Percentiles rank a stretch among this genome's conserved stretches.
Conservation (phyloP, 2,329 filamentous ascomycete genomes). For the Graphiopsis chlorocephala region DNA sequence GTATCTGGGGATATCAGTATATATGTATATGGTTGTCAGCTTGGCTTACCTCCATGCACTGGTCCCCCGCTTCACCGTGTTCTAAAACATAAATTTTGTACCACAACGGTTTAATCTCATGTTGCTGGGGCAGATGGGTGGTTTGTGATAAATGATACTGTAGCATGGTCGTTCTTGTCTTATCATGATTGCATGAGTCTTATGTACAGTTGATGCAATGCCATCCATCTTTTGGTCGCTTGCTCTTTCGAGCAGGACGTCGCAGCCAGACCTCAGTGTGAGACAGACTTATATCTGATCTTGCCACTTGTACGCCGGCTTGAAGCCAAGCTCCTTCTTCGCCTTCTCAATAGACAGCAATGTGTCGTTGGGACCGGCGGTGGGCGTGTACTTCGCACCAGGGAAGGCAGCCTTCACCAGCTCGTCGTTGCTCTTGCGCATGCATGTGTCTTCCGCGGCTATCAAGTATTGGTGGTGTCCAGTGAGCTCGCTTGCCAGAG, state of each 20-base stretch:
- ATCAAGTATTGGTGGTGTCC: slow-evolving; percentile 26
- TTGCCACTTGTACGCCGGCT: slow-evolving; percentile 25
- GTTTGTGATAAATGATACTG: neutral
- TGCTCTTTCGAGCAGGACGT: neutral
- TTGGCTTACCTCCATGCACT: neutral
- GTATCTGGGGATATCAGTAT: neutral
- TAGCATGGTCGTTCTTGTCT: neutral
- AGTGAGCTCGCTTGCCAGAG: slow-evolving; percentile 20
- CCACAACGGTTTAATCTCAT: neutral
- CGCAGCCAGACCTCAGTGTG: neutral
- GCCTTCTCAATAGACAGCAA: slow-evolving; percentile 26
- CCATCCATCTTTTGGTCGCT: neutral
- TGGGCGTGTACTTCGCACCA: slow-evolving; percentile 23
- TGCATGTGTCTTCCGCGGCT: slow-evolving; percentile 25
- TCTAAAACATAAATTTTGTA: neutral
- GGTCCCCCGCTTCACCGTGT: slow-evolving; percentile 7
- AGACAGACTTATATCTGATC: slow-evolving; percentile 18
- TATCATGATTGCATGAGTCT: neutral
- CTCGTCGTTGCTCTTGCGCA: slow-evolving; percentile 25
- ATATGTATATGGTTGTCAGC: neutral
- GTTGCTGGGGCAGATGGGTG: neutral
- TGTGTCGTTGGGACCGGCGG: slow-evolving; percentile 20
- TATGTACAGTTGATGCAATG: neutral
- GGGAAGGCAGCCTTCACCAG: slow-evolving; percentile 25
- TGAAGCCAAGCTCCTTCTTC: slow-evolving; percentile 25